Evolutionary conservation across 805 yeast genomes (phyloP), one percentile per base, ranked within the genome.

Genomic region (Lachancea dasiensis): DNA sequence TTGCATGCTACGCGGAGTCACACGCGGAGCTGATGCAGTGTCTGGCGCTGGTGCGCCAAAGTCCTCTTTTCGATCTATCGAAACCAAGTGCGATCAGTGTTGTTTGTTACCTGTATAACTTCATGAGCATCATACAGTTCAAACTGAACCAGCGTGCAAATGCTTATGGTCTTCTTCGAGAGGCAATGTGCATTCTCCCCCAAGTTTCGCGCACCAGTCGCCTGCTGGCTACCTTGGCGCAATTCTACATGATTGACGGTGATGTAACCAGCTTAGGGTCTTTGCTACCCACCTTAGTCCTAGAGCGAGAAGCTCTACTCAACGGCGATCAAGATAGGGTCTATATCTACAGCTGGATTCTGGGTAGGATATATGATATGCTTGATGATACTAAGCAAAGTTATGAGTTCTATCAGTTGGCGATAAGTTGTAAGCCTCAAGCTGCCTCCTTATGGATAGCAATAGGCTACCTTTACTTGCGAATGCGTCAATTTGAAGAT

Each of bases 371-470:
- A 3, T 38, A 17, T 21, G 37, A 32, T 25, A 27, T 27, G 29
- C 37, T 28, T 4, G 34, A 43, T n/a, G 51, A 46, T 26, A 40
- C 43, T n/a, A 29, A 39, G 9, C 18, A 31, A n/a, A 51, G 54
- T 4, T 53, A 42, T 24, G 43, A 49, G 9, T 49, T 38, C 26
- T 49, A 46, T 19, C 55, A 51, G 31, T 24, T 28, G 14, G 50
- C 57, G 2, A 24, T 54, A 28, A 36, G 34, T 16, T 24, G 40
- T 16, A 39, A 44, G 7, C 44, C 48, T 5, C 39, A 41, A 2
- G 43, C 47, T 13, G 76, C 83, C n/a, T 61, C 76, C 34, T 72
- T 81, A 3, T 79, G 86, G 87, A 58, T 79, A 23, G 76, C 80
- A 0, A 76, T 79, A 20, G 87, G 84, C 3, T 68, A 74, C 9